Evolutionary conservation across 164 flowering plant species (phyloP), one percentile per base, ranked within the genome.

Genomic region (Berberis thunbergii): DNA sequence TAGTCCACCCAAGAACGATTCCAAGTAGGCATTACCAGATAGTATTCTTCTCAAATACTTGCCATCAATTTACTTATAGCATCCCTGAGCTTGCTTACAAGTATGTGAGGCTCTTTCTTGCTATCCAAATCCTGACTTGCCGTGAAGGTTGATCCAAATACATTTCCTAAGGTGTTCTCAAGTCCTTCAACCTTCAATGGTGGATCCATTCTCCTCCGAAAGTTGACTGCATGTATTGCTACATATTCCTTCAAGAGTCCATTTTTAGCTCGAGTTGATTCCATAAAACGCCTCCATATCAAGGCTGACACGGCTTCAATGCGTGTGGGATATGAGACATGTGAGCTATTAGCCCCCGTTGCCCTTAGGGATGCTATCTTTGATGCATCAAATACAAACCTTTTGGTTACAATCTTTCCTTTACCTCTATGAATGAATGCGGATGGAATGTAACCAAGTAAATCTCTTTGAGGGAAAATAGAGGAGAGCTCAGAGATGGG

Each of bases 281-380:
- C 79, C 79, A 7, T 71, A 4, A 56, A 43, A 49, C 64, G 67
- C 55, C 74, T 77, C 85, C 85, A 83, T 26, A 87, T 45, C 57
- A 85, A 67, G 2, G 84, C 79, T 1, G 88, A 72, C 38, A 87
- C 75, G 0, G 63, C 74, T 67, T 81, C 84, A 0, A 85, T 72
- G 0, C 83, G 70, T 0, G 86, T 81, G 0, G 86, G 84, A 46
- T 48, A 2, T 10, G n/a, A 43, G 2, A 42, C 69, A 3, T 9
- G 3, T 3, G 67, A 59, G 4, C 9, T 43, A 41, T 70, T 59
- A 0, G 49, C 62, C 1, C 7, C 11, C 11, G 11, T 45, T 1
- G 67, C 69, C 60, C 72, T 68, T 7, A 83, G 78, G 0, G 64
- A 57, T 49, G 74, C 60, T 46, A 83, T 72, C 2, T 76, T 74